Conservation (phyloP, 257 asterid genomes). For the Vinca minor region DNA sequence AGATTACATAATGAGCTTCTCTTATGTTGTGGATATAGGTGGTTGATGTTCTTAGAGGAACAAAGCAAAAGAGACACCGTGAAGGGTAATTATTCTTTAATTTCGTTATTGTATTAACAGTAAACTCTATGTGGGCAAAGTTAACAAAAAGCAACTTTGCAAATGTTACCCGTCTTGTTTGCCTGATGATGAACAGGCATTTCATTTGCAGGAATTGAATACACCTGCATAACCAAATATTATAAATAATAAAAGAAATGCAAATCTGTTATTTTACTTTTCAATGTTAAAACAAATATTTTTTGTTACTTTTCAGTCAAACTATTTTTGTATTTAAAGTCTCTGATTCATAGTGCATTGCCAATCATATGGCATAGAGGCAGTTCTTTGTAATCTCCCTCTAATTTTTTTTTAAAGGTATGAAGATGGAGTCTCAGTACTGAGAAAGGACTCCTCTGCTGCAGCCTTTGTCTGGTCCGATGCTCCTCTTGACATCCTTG, state of each 20-base stretch:
- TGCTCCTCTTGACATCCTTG: slow-evolving; percentile 65
- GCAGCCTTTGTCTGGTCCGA: slow-evolving; percentile 71
- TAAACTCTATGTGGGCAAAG: background rate
- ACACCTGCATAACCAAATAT: background rate
- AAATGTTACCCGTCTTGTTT: background rate
- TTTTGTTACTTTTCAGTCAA: background rate
- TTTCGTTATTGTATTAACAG: background rate
- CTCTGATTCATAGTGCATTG: background rate
- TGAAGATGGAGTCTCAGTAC: slow-evolving; percentile 76
- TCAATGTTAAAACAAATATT: background rate
- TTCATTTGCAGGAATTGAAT: background rate
- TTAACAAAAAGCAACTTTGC: background rate
- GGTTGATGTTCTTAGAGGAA: slow-evolving; percentile 66
- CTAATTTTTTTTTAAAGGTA: slow-evolving; percentile 40
- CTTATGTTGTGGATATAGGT: slow-evolving; percentile 34
- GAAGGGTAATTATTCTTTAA: slow-evolving; percentile 52
- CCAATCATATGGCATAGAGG: background rate
- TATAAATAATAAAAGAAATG: background rate
- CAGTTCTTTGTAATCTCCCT: background rate
- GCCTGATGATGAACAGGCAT: background rate
- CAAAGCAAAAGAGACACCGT: slow-evolving; percentile 78
- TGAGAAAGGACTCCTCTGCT: slow-evolving; percentile 68
- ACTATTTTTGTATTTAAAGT: background rate
- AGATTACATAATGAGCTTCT: background rate
- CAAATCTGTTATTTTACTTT: background rate